Percentiles rank a stretch among this genome's conserved stretches.
Evolutionary conservation across 768 basidiomycete genomes (phyloP).

Genomic region (Kwoniella shandongensis): DNA sequence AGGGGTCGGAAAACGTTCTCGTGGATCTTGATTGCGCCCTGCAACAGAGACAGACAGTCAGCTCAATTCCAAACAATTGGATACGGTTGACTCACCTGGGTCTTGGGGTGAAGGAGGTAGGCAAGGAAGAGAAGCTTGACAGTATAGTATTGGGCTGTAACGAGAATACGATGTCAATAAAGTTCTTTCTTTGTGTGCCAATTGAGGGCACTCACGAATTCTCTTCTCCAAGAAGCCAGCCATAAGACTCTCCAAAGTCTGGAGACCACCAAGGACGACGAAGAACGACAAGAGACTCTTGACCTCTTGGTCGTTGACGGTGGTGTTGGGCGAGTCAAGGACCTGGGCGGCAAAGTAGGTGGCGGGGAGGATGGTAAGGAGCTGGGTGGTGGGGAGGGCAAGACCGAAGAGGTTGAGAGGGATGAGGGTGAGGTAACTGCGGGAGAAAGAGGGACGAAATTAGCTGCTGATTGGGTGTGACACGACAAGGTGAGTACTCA

Average conservation of each 20-base stretch:
- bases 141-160: constrained; percentile 47
- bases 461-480: background rate
- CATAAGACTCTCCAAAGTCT: constrained; percentile 39
- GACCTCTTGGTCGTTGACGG: constrained; percentile 22
- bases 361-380: constrained; percentile 43
- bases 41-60: background rate
- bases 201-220: constrained; percentile 35
- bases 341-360: constrained; percentile 32
- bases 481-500: constrained; percentile 29
- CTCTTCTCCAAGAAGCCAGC: constrained; percentile 37
- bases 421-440: constrained; percentile 46
- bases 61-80: background rate
- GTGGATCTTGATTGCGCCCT: constrained; percentile 38
- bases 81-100: constrained; percentile 22
- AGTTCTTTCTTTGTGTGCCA: background rate
- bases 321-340: constrained; percentile 26
- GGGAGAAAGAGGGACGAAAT: background rate
- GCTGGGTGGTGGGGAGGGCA: constrained; percentile 36
- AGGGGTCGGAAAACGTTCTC: constrained; percentile 26
- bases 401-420: constrained; percentile 46
- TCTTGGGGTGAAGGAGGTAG: constrained; percentile 45
- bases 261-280: constrained; percentile 41
- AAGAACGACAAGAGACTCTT: constrained; percentile 40
- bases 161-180: constrained; percentile 1
- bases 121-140: constrained; percentile 48